phyloP scores from a whole-genome alignment of 1,284 basidiomycete genomes.

The Athelia sp. region DNA sequence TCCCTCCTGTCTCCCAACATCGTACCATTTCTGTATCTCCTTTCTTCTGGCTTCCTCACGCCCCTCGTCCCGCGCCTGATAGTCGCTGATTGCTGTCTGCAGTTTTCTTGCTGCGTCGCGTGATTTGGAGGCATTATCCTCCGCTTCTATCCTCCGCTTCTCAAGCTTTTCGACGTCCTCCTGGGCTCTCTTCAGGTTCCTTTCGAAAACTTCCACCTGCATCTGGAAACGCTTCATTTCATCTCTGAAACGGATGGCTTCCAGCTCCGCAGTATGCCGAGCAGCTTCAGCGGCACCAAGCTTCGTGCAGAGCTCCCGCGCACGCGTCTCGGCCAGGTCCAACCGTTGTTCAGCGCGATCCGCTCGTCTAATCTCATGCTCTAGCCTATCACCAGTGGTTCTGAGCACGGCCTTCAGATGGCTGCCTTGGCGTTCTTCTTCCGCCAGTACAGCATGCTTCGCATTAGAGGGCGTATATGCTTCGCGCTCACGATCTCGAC shows the following conservation, averaged over 20 bases:
- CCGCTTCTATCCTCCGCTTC: slow-evolving; percentile 41
- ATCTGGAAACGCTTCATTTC: slow-evolving; percentile 45
- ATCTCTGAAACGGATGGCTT: slow-evolving; percentile 38
- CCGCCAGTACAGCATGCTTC: slow-evolving; percentile 40
- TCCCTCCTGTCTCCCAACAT: slow-evolving; percentile 43
- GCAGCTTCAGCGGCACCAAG: slow-evolving; percentile 40
- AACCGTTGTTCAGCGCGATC: slow-evolving; percentile 47
- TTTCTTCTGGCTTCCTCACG: slow-evolving; percentile 33
- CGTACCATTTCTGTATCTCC: slow-evolving; percentile 35
- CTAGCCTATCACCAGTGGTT: slow-evolving; percentile 48
- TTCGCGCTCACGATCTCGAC: background rate
- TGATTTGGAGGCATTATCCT: slow-evolving; percentile 40
- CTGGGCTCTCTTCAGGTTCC: slow-evolving; percentile 40
- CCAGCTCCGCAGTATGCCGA: slow-evolving; percentile 40
- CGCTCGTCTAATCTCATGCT: slow-evolving; percentile 50
- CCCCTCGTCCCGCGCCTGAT: slow-evolving; percentile 42
- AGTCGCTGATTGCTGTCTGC: slow-evolving; percentile 41
- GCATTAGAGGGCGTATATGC: slow-evolving; percentile 21
- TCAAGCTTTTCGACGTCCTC: slow-evolving; percentile 37
- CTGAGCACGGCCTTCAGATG: slow-evolving; percentile 53
- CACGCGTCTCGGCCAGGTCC: slow-evolving; percentile 45
- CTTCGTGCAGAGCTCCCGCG: slow-evolving; percentile 35
- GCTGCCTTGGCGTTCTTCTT: slow-evolving; percentile 56
- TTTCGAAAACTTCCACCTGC: slow-evolving; percentile 43
- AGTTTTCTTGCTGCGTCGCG: slow-evolving; percentile 42